phyloP scores from a whole-genome alignment of 2,329 filamentous ascomycete genomes.

The Emergomyces pasteurianus region DNA sequence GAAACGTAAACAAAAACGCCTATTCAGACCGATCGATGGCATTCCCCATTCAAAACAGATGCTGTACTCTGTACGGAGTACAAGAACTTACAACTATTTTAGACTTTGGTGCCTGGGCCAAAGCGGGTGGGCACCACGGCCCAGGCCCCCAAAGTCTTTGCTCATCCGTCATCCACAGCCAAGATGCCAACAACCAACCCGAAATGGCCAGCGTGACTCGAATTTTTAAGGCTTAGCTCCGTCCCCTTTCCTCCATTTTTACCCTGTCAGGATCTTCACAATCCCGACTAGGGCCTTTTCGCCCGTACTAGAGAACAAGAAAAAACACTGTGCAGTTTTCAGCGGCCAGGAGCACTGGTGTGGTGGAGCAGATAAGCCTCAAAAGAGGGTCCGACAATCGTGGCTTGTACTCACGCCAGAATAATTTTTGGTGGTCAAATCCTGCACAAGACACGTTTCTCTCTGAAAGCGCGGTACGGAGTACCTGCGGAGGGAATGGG shows the following conservation, averaged over 20 bases:
- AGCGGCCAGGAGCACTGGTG: neutral
- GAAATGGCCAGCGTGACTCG: neutral
- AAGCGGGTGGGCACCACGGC: no score
- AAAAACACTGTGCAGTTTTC: neutral
- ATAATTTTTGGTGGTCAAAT: neutral
- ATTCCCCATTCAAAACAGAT: neutral
- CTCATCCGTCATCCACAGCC: neutral
- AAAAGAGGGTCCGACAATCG: neutral
- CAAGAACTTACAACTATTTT: no score
- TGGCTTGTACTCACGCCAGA: neutral
- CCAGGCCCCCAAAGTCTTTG: neutral
- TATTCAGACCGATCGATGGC: neutral
- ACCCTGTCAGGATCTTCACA: neutral
- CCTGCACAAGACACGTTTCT: neutral
- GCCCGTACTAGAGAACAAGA: neutral
- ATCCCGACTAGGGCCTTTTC: neutral
- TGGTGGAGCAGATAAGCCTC: neutral
- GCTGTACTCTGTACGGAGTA: no score
- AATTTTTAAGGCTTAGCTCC: neutral
- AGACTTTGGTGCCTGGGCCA: constrained; percentile 1
- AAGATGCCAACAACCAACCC: neutral
- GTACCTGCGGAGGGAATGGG: neutral
- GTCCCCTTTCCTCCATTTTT: neutral
- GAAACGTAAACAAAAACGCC: neutral
- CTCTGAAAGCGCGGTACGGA: neutral